Percentiles rank a stretch among this genome's conserved stretches.
Evolutionary conservation across 2,329 filamentous ascomycete genomes (phyloP).

Genomic region (Elsinoe necatrix): DNA sequence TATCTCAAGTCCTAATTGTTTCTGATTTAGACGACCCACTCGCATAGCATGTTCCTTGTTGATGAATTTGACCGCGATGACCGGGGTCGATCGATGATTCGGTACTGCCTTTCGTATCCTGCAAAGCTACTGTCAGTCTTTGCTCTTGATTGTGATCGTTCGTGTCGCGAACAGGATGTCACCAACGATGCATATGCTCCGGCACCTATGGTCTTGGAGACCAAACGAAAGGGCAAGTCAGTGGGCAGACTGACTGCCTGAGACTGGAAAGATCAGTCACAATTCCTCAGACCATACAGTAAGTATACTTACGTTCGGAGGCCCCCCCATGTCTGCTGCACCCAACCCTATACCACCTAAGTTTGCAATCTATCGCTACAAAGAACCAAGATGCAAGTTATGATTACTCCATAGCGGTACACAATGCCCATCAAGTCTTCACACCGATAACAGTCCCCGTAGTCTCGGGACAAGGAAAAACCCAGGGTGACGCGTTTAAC

Average conservation of each 20-base stretch:
- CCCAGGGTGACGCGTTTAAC: neutral
- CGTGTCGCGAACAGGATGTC: constrained; percentile 9
- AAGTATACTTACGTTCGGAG: constrained; percentile 25
- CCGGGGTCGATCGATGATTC: constrained; percentile 55
- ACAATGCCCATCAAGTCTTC: too few relatives aligned
- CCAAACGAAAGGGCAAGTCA: constrained; percentile 83
- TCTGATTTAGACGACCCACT: constrained; percentile 77
- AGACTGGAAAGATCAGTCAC: constrained; percentile 48
- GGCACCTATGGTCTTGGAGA: constrained; percentile 93
- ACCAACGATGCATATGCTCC: constrained; percentile 93
- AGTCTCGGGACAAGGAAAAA: too few relatives aligned
- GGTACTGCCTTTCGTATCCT: constrained; percentile 93
- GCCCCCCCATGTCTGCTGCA: constrained; percentile 23
- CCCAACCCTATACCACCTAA: neutral
- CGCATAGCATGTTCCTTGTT: constrained; percentile 92
- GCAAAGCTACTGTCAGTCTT: constrained; percentile 19
- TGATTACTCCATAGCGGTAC: constrained; percentile 10
- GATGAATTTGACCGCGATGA: constrained; percentile 98
- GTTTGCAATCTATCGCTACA: neutral
- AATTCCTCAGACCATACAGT: neutral
- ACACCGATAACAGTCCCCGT: too few relatives aligned
- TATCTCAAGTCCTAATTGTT: constrained; percentile 88
- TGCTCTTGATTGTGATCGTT: neutral
- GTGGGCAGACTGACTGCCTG: constrained; percentile 78
- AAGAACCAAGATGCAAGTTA: constrained; percentile 7